Conservation (phyloP, 805 yeast genomes). For the Kazachstania taianensis region DNA sequence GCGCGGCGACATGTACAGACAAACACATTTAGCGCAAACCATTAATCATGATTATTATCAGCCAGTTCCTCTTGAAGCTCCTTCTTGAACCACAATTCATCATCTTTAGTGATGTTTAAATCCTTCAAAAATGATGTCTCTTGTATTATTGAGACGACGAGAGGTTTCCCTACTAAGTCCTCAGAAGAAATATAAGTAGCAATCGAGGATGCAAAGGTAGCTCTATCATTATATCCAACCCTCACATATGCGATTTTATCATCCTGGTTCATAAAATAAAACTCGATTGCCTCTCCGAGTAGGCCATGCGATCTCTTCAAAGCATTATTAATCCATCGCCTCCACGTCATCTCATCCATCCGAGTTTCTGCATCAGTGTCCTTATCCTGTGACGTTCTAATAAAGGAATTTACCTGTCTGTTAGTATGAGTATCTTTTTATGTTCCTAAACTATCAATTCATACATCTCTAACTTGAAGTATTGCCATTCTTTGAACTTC, state of each 20-base stretch:
- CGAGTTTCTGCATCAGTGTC: constrained; percentile 13
- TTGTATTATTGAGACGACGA: constrained; percentile 17
- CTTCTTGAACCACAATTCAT: constrained; percentile 19
- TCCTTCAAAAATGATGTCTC: constrained; percentile 14
- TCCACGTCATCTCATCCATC: constrained; percentile 33
- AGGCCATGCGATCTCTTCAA: constrained; percentile 32
- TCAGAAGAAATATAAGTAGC: constrained; percentile 26
- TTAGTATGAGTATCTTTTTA: too few species aligned
- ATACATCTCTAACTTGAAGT: constrained; percentile 19
- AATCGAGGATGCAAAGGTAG: constrained; percentile 24
- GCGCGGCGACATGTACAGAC: too few species aligned
- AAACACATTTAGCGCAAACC: too few species aligned
- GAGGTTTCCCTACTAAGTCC: constrained; percentile 21
- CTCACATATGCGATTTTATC: constrained; percentile 19
- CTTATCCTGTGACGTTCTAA: constrained; percentile 14
- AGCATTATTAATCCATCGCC: constrained; percentile 28
- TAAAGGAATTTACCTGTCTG: not conserved
- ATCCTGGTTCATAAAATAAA: constrained; percentile 22
- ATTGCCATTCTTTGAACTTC: constrained; percentile 17
- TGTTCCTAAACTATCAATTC: constrained; percentile 4
- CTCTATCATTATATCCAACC: constrained; percentile 25
- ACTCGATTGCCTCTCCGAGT: constrained; percentile 33
- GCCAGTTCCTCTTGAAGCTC: constrained; percentile 16
- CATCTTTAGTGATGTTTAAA: constrained; percentile 22
- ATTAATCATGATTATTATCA: constrained; percentile 4